Percentiles rank a stretch among this genome's conserved stretches.
phyloP scores from a whole-genome alignment of 176 grass and related monocot genomes.

The Oryza officinalis region DNA sequence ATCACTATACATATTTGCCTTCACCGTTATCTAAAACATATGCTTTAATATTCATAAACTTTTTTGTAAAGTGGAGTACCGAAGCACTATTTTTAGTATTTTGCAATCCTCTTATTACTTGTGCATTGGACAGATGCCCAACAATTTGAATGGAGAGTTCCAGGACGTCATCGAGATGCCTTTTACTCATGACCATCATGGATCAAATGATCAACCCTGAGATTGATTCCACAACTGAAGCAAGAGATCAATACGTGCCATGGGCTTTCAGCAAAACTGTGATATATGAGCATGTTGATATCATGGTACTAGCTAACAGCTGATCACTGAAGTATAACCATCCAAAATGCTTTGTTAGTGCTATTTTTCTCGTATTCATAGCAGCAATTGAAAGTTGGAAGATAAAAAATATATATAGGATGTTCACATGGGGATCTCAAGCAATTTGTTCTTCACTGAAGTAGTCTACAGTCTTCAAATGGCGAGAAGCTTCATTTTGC shows the following conservation, averaged over 20 bases:
- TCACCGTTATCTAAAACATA: not conserved
- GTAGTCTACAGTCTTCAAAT: not conserved
- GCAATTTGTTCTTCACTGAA: not conserved
- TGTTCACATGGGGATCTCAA: not conserved
- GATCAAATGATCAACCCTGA: conserved; percentile 44
- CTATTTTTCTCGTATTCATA: not conserved
- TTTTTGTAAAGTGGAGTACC: not conserved
- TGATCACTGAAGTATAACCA: not conserved
- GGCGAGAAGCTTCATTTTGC: not conserved
- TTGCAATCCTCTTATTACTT: conserved; percentile 9
- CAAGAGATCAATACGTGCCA: not conserved
- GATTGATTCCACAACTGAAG: not conserved
- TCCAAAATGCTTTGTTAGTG: not conserved
- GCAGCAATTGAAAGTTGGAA: not conserved
- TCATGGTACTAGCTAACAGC: not conserved
- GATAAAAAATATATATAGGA: not conserved
- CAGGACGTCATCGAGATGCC: conserved; percentile 49
- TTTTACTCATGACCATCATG: conserved; percentile 46
- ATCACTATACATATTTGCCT: not conserved
- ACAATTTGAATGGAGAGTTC: conserved; percentile 60
- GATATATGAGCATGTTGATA: conserved; percentile 7
- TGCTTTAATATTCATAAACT: not conserved
- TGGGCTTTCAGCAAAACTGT: conserved; percentile 1
- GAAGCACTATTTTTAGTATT: not conserved
- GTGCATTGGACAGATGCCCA: conserved; percentile 51